phyloP scores from a whole-genome alignment of 1,284 basidiomycete genomes.

The Ustilago bromivora region DNA sequence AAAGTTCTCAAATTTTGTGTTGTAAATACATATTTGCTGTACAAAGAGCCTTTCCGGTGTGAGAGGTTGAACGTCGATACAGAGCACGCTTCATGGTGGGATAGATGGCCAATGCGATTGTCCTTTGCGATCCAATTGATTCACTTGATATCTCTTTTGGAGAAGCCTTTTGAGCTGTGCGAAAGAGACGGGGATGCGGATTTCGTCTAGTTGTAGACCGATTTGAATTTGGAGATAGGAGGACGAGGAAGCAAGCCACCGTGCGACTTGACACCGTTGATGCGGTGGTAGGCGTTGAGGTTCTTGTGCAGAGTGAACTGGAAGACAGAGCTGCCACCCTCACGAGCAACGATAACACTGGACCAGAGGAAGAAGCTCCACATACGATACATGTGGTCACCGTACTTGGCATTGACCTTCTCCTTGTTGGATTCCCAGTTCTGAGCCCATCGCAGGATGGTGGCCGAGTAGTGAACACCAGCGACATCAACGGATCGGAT shows the following conservation, averaged over 20 bases:
- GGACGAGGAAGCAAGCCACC: slow-evolving; percentile 62
- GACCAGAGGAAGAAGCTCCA: slow-evolving; percentile 69
- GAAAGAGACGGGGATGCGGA: background rate
- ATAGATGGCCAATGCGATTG: slow-evolving; percentile 12
- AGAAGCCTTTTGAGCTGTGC: background rate
- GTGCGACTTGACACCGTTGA: slow-evolving; percentile 70
- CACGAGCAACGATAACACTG: slow-evolving; percentile 65
- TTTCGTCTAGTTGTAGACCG: slow-evolving; percentile 58
- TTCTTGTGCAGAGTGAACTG: slow-evolving; percentile 85
- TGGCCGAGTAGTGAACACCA: slow-evolving; percentile 82
- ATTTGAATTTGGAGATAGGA: slow-evolving; percentile 50
- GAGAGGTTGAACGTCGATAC: background rate
- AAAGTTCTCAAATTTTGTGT: background rate
- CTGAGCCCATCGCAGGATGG: slow-evolving; percentile 75
- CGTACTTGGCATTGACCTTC: slow-evolving; percentile 87
- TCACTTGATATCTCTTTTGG: background rate
- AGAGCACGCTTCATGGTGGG: background rate
- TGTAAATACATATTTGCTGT: slow-evolving; percentile 18
- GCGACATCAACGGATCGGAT: slow-evolving; percentile 96
- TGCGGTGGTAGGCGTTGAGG: slow-evolving; percentile 89
- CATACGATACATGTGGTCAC: slow-evolving; percentile 76
- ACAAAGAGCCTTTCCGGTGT: slow-evolving; percentile 8
- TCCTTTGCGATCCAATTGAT: slow-evolving; percentile 15
- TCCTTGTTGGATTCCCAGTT: slow-evolving; percentile 76
- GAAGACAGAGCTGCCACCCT: slow-evolving; percentile 68